Percentiles rank a stretch among this genome's conserved stretches.
Conservation (phyloP, 1,139 yeast genomes). For the Yamadazyma trypodendri region DNA sequence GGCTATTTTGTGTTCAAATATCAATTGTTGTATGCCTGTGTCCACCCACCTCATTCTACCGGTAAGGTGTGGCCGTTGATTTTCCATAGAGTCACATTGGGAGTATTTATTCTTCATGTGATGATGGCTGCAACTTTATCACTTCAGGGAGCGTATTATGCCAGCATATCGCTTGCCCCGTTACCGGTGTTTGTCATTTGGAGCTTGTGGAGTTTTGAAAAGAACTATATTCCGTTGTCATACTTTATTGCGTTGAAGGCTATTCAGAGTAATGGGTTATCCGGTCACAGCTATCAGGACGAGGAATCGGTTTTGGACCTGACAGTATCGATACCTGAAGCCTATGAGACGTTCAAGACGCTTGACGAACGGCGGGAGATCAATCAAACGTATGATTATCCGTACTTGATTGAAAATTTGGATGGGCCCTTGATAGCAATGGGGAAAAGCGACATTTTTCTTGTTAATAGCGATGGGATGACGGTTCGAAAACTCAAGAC, state of each 20-base stretch:
- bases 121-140: constrained; percentile 92
- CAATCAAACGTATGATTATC: constrained; percentile 73
- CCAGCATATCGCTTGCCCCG: constrained; percentile 73
- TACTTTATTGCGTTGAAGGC: constrained; percentile 80
- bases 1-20: constrained; percentile 68
- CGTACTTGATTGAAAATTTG: constrained; percentile 61
- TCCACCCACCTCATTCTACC: constrained; percentile 69
- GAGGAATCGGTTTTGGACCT: constrained; percentile 15
- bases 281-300: constrained; percentile 14
- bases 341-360: constrained; percentile 30
- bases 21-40: constrained; percentile 63
- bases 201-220: constrained; percentile 78
- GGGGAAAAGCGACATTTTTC: constrained; percentile 60
- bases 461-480: constrained; percentile 59
- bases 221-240: constrained; percentile 75
- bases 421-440: constrained; percentile 83
- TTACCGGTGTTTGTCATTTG: constrained; percentile 67
- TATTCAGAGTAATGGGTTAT: constrained; percentile 23
- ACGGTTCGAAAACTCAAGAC: constrained; percentile 20
- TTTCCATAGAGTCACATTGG: constrained; percentile 56
- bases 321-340: constrained; percentile 6
- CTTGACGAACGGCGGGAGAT: constrained; percentile 68
- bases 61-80: constrained; percentile 72
- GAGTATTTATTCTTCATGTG: constrained; percentile 66
- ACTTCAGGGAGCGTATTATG: constrained; percentile 69